phyloP scores from a whole-genome alignment of 345 rosid genomes.

The Hibiscus tridactylites region DNA sequence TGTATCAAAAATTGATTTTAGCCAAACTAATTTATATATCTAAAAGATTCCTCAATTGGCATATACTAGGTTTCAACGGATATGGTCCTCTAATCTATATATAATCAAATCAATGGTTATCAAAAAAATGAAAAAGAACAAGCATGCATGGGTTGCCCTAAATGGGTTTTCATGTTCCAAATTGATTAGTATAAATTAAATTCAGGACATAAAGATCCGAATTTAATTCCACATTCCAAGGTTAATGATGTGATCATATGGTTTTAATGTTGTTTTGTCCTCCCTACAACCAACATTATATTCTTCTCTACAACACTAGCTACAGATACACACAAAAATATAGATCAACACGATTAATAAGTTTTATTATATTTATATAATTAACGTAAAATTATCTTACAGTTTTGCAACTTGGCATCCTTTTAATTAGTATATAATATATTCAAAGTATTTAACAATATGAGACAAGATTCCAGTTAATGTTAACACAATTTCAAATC shows the following conservation, averaged over 20 bases:
- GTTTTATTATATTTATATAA: no score
- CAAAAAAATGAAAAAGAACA: background rate
- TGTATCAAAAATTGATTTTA: background rate
- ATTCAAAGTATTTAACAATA: no score
- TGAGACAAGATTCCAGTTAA: no score
- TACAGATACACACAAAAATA: no score
- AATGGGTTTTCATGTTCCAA: background rate
- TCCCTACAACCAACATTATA: no score
- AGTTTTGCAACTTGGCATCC: no score
- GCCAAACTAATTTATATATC: background rate
- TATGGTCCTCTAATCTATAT: background rate
- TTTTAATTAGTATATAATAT: no score
- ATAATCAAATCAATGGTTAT: background rate
- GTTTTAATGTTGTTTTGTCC: no score
- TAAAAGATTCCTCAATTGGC: background rate
- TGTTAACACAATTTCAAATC: no score
- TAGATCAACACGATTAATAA: no score
- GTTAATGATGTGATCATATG: background rate
- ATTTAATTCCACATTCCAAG: background rate
- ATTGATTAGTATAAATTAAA: background rate
- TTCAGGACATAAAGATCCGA: constrained; percentile 9
- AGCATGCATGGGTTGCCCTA: background rate
- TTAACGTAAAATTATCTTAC: no score
- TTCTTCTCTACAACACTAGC: no score
- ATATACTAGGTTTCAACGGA: background rate